Conservation (phyloP, 257 asterid genomes). For the Ocimum tenuiflorum region DNA sequence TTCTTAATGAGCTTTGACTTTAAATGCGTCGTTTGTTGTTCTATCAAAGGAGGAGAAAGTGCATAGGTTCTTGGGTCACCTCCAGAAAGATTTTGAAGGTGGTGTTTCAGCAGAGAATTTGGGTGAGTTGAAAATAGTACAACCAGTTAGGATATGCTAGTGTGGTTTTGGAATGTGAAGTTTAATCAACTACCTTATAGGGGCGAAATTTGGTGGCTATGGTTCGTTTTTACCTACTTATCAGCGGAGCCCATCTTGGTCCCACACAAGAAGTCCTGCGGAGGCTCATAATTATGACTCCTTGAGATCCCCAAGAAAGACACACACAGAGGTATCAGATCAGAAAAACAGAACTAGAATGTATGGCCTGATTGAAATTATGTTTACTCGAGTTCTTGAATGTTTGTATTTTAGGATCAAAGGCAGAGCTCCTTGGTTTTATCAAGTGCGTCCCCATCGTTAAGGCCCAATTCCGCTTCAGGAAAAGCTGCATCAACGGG, state of each 20-base stretch:
- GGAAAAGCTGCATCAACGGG: constrained; percentile 37
- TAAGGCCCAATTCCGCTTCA: constrained; percentile 41
- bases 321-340: constrained; percentile 53
- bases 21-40: constrained; percentile 20
- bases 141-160: background rate
- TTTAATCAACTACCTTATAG: constrained; percentile 47
- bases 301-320: constrained; percentile 51
- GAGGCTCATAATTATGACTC: constrained; percentile 37
- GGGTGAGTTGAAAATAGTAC: constrained; percentile 56
- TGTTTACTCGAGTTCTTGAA: background rate
- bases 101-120: constrained; percentile 92
- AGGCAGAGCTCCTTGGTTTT: constrained; percentile 43
- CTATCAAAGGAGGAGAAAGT: constrained; percentile 75
- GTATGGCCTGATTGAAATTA: background rate
- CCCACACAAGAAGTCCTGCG: constrained; percentile 54
- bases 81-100: constrained; percentile 96
- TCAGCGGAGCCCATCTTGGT: constrained; percentile 75
- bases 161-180: constrained; percentile 21
- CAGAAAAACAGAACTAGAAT: background rate
- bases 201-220: constrained; percentile 92
- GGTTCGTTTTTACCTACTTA: constrained; percentile 93
- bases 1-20: constrained; percentile 18
- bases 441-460: constrained; percentile 47
- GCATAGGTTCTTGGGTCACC: constrained; percentile 81
- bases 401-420: constrained; percentile 40